These are phyloP conservation scores for Coemansia furcata DNA, from an alignment of 192 early-diverging fungal genomes.

Conservation along the genomic window DNA sequence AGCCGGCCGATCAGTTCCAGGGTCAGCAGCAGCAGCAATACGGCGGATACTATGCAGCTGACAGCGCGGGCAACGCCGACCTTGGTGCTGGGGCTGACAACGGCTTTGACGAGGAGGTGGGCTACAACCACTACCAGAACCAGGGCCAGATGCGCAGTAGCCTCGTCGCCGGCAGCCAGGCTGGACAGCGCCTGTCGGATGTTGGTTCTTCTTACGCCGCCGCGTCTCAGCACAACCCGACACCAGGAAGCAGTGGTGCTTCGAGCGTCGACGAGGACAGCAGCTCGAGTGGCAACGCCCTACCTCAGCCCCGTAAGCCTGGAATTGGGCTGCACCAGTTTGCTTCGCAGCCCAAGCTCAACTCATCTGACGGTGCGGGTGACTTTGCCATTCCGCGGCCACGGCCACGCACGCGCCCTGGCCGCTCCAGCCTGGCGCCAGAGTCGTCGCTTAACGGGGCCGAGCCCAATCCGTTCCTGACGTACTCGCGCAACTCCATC, in stretches of 20 bases:
- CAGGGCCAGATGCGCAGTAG: conserved; percentile 9
- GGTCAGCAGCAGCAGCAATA: neutral
- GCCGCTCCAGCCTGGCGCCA: conserved; percentile 27
- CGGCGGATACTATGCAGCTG: neutral
- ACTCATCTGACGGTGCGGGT: conserved; percentile 9
- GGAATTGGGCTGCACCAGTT: conserved; percentile 36
- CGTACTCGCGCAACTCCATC: conserved; percentile 54
- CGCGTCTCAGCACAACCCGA: conserved; percentile 3
- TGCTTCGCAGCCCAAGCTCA: conserved; percentile 40
- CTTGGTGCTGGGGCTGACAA: conserved; percentile 42
- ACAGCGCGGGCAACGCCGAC: conserved; percentile 9
- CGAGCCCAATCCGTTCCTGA: conserved; percentile 48
- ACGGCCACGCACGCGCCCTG: conserved; percentile 37
- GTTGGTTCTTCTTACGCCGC: conserved; percentile 8
- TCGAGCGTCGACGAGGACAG: conserved; percentile 27
- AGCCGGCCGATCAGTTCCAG: conserved; percentile 15
- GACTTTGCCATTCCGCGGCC: conserved; percentile 30
- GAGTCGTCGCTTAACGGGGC: conserved; percentile 7
- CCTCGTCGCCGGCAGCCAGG: conserved; percentile 9
- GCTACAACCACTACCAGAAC: conserved; percentile 41
- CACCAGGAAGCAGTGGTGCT: conserved; percentile 27
- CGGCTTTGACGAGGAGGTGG: conserved; percentile 43
- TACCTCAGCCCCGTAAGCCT: conserved; percentile 16
- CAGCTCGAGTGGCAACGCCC: conserved; percentile 27
- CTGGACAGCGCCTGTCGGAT: conserved; percentile 10